Conservation (phyloP, 192 early-diverging fungal species). For the Linnemannia schmuckeri region DNA sequence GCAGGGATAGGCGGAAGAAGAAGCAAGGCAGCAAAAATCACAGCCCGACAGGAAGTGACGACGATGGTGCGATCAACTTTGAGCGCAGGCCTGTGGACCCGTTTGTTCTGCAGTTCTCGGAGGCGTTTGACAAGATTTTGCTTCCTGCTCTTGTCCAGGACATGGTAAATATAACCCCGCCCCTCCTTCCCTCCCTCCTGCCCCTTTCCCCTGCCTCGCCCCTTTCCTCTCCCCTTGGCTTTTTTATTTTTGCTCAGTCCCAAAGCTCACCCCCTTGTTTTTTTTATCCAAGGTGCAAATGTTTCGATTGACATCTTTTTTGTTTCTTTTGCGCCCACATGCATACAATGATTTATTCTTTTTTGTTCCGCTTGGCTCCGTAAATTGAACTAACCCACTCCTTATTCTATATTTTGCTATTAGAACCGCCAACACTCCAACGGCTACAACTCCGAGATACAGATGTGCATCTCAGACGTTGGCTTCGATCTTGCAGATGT, state of each 20-base stretch:
- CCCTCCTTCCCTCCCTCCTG: too few species aligned
- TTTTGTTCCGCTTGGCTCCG: background rate
- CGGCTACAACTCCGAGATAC: constrained; percentile 53
- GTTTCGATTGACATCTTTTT: constrained; percentile 3
- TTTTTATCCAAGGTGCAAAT: background rate
- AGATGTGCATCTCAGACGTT: constrained; percentile 49
- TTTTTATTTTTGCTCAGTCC: background rate
- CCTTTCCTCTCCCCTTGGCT: constrained; percentile 2
- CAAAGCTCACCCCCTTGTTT: background rate
- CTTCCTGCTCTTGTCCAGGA: constrained; percentile 49
- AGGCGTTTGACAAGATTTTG: constrained; percentile 43
- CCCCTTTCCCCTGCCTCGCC: background rate
- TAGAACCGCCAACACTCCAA: constrained; percentile 53
- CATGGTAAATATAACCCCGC: constrained; percentile 29
- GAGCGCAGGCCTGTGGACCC: constrained; percentile 24
- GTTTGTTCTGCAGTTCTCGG: constrained; percentile 39
- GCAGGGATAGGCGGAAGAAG: background rate
- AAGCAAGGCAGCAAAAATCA: constrained; percentile 2
- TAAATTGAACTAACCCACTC: background rate
- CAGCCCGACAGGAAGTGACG: background rate
- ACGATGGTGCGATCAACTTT: background rate
- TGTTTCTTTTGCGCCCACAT: background rate
- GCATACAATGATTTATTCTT: background rate
- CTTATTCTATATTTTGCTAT: constrained; percentile 1
- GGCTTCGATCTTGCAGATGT: constrained; percentile 36